Evolutionary conservation across 192 early-diverging fungal species (phyloP).

Genomic region (Polychytrium aggregatum): DNA sequence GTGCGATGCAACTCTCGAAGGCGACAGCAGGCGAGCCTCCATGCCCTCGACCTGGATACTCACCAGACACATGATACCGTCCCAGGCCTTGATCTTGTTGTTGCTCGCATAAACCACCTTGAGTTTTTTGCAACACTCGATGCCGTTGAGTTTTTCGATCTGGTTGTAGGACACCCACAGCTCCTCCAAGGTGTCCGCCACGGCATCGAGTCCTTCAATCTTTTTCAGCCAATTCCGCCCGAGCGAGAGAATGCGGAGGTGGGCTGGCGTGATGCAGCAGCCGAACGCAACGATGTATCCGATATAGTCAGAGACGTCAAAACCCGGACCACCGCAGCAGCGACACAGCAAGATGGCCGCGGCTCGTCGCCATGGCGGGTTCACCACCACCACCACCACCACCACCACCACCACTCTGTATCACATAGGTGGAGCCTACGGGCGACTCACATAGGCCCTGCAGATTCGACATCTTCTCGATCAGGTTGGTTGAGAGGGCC

Average conservation of each 20-base stretch:
- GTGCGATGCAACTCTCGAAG: too few species aligned
- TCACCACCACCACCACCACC: background rate
- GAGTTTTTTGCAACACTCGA: constrained; percentile 48
- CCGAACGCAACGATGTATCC: background rate
- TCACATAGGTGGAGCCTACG: too few species aligned
- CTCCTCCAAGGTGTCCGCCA: constrained; percentile 44
- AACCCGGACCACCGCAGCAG: too few species aligned
- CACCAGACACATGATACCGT: constrained; percentile 28
- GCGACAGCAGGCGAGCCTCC: background rate
- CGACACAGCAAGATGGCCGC: background rate
- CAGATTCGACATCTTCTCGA: constrained; percentile 40
- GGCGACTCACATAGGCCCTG: constrained; percentile 21
- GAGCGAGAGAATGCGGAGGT: constrained; percentile 35
- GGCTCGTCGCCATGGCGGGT: background rate
- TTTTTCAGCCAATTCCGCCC: constrained; percentile 44
- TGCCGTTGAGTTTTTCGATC: constrained; percentile 39
- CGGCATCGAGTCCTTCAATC: constrained; percentile 45
- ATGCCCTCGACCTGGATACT: background rate
- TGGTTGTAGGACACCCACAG: constrained; percentile 47
- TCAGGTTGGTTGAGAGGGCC: constrained; percentile 37
- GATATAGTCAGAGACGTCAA: constrained; percentile 5
- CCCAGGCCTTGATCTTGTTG: constrained; percentile 50
- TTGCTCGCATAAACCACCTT: constrained; percentile 45
- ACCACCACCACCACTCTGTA: too few species aligned
- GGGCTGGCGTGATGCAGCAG: constrained; percentile 4